A percentile compares a stretch with the other conserved stretches of the same genome.
These are phyloP conservation scores for Radiomyces spectabilis DNA, from an alignment of 192 early-diverging fungal species.

Conservation along the genomic window DNA sequence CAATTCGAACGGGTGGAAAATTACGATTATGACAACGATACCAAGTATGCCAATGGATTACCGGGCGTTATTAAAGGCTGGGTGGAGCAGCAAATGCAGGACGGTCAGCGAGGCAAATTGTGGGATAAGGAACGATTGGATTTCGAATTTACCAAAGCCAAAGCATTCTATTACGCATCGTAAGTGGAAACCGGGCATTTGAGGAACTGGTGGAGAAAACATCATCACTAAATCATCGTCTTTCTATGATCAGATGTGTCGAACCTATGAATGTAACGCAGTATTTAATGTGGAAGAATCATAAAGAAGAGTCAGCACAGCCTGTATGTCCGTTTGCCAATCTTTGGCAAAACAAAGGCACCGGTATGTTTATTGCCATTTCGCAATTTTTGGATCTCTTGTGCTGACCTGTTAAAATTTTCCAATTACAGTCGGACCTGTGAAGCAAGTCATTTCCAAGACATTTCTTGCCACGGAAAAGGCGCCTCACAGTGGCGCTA, in stretches of 20 bases:
- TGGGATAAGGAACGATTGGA: slow-evolving; percentile 37
- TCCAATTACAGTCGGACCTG: not conserved
- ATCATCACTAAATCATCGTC: too few relatives aligned
- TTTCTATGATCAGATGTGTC: slow-evolving; percentile 25
- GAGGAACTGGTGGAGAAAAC: too few relatives aligned
- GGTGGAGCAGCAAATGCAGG: slow-evolving; percentile 17
- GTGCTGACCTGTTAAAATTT: not conserved
- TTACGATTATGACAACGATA: slow-evolving; percentile 39
- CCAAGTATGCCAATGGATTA: slow-evolving; percentile 32
- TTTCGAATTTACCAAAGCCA: slow-evolving; percentile 37
- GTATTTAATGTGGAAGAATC: slow-evolving; percentile 34
- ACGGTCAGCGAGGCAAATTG: slow-evolving; percentile 8
- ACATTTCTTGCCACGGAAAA: slow-evolving; percentile 8
- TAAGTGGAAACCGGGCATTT: too few relatives aligned
- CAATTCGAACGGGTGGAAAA: slow-evolving; percentile 35
- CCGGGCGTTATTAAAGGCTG: slow-evolving; percentile 32
- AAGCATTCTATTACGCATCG: slow-evolving; percentile 39
- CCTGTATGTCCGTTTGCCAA: slow-evolving; percentile 46
- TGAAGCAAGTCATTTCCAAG: not conserved
- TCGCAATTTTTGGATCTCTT: not conserved
- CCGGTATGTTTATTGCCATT: slow-evolving; percentile 23
- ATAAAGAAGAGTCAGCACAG: slow-evolving; percentile 28
- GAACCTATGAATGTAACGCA: slow-evolving; percentile 34
- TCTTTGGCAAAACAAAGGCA: slow-evolving; percentile 46
- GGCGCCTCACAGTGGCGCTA: slow-evolving; percentile 18